phyloP scores from a whole-genome alignment of 192 early-diverging fungal genomes.

The Linnemannia zychae region DNA sequence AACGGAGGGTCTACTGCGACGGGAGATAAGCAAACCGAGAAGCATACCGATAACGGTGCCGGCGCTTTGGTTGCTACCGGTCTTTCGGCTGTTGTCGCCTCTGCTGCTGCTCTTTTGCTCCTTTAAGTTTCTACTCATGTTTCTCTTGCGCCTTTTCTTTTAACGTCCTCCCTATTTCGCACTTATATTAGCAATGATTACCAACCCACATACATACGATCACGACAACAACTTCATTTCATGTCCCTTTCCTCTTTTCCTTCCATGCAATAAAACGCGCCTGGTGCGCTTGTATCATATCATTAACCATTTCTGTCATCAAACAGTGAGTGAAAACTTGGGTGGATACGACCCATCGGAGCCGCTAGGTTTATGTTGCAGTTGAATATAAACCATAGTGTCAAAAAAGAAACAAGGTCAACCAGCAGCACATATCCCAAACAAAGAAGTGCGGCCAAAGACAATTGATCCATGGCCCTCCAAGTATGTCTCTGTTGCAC shows the following conservation, averaged over 20 bases:
- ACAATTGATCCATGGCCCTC: no score
- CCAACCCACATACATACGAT: neutral
- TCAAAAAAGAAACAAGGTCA: no score
- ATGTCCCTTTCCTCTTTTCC: neutral
- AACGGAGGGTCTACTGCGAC: neutral
- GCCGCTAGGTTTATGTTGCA: no score
- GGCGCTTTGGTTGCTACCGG: neutral
- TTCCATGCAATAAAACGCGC: neutral
- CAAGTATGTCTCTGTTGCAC: no score
- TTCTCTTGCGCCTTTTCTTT: neutral
- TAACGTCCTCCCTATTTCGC: neutral
- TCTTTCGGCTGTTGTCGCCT: slow-evolving; percentile 8
- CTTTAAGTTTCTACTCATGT: neutral
- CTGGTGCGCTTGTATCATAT: neutral
- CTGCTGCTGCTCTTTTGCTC: slow-evolving; percentile 20
- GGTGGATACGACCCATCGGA: no score
- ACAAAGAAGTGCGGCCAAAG: neutral
- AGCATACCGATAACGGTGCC: neutral
- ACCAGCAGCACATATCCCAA: no score
- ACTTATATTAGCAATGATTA: neutral
- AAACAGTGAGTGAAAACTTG: neutral
- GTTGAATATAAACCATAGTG: no score
- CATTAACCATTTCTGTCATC: neutral
- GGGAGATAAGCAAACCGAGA: neutral
- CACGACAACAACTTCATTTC: neutral